phyloP scores from a whole-genome alignment of 1,139 yeast species.

The Debaryomycetaceae sp. region DNA sequence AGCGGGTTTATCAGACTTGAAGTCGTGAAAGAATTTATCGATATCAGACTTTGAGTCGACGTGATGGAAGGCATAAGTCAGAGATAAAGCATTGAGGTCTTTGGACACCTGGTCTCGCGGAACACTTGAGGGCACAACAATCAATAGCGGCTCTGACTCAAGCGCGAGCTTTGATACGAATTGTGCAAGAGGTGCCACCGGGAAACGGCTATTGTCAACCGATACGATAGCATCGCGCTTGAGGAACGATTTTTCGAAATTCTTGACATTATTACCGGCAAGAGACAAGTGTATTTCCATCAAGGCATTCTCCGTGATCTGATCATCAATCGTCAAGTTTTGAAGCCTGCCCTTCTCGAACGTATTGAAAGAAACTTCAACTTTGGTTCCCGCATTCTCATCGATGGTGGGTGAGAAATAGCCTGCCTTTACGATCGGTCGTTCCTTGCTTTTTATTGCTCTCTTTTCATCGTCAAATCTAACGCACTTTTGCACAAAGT shows the following conservation, averaged over 20 bases:
- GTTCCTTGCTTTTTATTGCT: slow-evolving; percentile 7
- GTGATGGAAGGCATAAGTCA: slow-evolving; percentile 1
- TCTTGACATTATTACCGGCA: slow-evolving; percentile 8
- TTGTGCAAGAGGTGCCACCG: slow-evolving; percentile 1
- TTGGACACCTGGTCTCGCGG: slow-evolving; percentile 2
- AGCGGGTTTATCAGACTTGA: background rate
- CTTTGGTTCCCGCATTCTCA: slow-evolving; percentile 3
- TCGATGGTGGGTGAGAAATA: background rate
- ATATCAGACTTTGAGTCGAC: background rate
- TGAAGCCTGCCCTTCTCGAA: slow-evolving; percentile 1
- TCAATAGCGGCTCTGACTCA: slow-evolving; percentile 6
- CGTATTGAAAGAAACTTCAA: background rate
- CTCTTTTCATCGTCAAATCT: slow-evolving; percentile 10
- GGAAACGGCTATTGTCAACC: background rate
- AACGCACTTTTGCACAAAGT: slow-evolving; percentile 11
- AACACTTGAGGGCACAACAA: slow-evolving; percentile 9
- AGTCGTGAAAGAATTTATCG: background rate
- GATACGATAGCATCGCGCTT: slow-evolving; percentile 2
- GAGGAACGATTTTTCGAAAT: slow-evolving; percentile 8
- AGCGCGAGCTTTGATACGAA: slow-evolving; percentile 4
- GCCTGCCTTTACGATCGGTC: slow-evolving; percentile 5
- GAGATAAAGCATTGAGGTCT: slow-evolving; percentile 1
- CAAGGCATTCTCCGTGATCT: slow-evolving; percentile 3
- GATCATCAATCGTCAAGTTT: slow-evolving; percentile 6
- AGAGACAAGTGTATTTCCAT: slow-evolving; percentile 6